A percentile compares a stretch with the other conserved stretches of the same genome.
These are phyloP conservation scores for Tripidium arundinaceum DNA, from an alignment of 202 grass and related monocot genomes.

Conservation along the genomic window DNA sequence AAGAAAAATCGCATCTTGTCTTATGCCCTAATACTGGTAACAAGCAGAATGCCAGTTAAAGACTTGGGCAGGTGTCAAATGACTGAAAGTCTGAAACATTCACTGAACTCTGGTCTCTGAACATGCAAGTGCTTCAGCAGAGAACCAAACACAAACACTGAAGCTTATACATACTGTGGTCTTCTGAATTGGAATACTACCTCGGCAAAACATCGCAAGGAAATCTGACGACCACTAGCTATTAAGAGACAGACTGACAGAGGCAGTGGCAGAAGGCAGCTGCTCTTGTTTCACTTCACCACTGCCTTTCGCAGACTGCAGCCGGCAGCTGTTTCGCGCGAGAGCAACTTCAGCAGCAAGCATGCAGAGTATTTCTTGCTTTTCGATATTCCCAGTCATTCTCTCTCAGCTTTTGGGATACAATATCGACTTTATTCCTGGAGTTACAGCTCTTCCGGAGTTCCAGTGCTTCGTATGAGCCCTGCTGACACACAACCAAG, in stretches of 20 bases:
- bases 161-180: not conserved
- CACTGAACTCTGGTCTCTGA: not conserved
- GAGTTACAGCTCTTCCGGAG: conserved; percentile 5
- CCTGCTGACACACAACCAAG: conserved; percentile 32
- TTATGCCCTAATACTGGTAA: not conserved
- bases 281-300: not conserved
- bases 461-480: conserved; percentile 8
- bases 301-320: not conserved
- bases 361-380: conserved; percentile 17
- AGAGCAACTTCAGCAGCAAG: conserved; percentile 36
- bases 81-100: not conserved
- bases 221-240: not conserved
- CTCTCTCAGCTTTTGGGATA: conserved; percentile 24
- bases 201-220: not conserved
- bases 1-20: not conserved
- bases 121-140: not conserved
- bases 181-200: not conserved
- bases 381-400: conserved; percentile 18
- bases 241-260: not conserved
- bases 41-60: not conserved
- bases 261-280: not conserved
- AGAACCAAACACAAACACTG: not conserved
- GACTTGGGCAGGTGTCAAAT: not conserved
- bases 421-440: conserved; percentile 11
- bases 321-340: not conserved